phyloP scores from a whole-genome alignment of 2,329 filamentous ascomycete species.

The Colletotrichum sp. region DNA sequence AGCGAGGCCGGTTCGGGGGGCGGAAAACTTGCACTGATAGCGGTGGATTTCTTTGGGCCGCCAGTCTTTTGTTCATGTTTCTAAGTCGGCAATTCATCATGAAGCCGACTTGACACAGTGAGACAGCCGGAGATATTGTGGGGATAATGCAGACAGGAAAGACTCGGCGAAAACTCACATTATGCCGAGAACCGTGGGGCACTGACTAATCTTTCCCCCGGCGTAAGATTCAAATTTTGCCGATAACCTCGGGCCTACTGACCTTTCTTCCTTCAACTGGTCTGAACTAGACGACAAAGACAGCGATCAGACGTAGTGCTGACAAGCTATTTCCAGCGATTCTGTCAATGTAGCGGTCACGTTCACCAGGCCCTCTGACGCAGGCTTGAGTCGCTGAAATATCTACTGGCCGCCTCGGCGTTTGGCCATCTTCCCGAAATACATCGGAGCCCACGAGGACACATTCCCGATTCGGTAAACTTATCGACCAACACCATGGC shows the following conservation, averaged over 20 bases:
- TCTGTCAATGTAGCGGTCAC: not conserved
- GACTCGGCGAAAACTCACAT: not conserved
- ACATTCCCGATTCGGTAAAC: not conserved
- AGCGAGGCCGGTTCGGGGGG: not conserved
- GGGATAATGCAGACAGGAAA: not conserved
- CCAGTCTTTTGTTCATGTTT: not conserved
- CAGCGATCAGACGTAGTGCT: not conserved
- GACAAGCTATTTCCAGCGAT: not conserved
- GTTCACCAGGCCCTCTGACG: too few species aligned
- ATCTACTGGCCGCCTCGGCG: not conserved
- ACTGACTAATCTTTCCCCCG: not conserved
- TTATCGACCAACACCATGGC: not conserved
- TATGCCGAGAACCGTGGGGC: not conserved
- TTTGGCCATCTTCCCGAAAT: not conserved
- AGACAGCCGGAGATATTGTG: not conserved
- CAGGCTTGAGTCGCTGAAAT: not conserved
- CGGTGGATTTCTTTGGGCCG: not conserved
- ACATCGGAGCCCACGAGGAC: not conserved
- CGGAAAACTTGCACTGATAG: not conserved
- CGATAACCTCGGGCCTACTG: not conserved
- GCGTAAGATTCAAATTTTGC: not conserved
- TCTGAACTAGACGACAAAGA: not conserved
- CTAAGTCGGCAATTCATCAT: not conserved
- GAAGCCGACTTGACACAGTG: not conserved
- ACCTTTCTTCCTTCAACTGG: not conserved